Conservation (phyloP, 2,329 filamentous ascomycete genomes). For the Xylariaceae sp. region DNA sequence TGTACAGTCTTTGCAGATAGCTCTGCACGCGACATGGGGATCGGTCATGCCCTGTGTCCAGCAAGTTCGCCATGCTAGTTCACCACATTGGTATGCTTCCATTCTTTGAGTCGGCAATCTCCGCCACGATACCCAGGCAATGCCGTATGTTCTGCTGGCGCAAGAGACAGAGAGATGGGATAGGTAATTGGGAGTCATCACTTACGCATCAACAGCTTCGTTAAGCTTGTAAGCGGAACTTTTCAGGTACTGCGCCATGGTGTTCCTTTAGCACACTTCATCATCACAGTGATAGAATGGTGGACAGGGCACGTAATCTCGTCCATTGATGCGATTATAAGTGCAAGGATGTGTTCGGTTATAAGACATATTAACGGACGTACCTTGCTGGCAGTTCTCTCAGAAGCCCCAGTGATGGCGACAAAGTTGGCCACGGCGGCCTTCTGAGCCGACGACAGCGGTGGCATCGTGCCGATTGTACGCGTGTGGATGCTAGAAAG, state of each 20-base stretch:
- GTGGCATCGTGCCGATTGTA: conserved; percentile 22
- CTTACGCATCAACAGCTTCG: conserved; percentile 57
- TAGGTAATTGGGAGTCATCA: conserved; percentile 26
- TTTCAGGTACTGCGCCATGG: conserved; percentile 32
- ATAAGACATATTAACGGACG: not conserved
- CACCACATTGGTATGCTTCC: too few species aligned
- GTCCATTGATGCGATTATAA: too few species aligned
- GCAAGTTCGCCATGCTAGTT: too few species aligned
- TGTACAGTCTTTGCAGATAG: too few species aligned
- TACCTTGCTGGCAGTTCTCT: conserved; percentile 28
- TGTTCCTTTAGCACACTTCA: conserved; percentile 1
- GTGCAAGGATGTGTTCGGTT: too few species aligned
- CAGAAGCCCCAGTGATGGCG: conserved; percentile 29
- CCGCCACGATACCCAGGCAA: too few species aligned
- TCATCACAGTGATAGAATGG: not conserved
- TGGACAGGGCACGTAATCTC: not conserved
- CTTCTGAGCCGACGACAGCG: conserved; percentile 27
- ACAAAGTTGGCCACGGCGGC: conserved; percentile 27
- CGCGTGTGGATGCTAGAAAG: too few species aligned
- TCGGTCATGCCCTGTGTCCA: too few species aligned
- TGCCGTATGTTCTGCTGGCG: too few species aligned
- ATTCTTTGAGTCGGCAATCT: too few species aligned
- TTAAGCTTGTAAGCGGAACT: conserved; percentile 50
- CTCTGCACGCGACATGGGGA: too few species aligned
- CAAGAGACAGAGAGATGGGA: not conserved